Evolutionary conservation across 2,329 filamentous ascomycete species (phyloP), one percentile per base, ranked within the genome.

Genomic region (Davidsoniella neocaledoniae): DNA sequence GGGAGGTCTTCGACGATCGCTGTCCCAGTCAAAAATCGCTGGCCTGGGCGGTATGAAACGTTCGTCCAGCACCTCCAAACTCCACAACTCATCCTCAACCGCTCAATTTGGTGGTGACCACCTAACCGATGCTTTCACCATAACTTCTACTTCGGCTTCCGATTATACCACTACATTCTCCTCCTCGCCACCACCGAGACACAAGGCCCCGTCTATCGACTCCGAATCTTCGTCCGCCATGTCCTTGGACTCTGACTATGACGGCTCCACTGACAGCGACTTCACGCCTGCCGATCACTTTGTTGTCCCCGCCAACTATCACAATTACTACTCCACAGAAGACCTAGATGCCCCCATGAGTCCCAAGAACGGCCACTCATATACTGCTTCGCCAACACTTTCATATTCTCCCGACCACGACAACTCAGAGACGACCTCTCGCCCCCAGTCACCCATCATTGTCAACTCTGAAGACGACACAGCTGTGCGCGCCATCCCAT

Each of bases 391-490:
- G 4, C 40, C 47, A 16, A 49, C 47, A 19, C 43, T 40, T 17
- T 49, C 47, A 49, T 49, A 43, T 43, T 70, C 72, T 12, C 64
- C 68, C n/a, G 72, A 74, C 26, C 69, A 72, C 42, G 72, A 75
- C 39, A 66, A 62, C 23, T 73, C 77, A 3, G 64, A 64, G 23
- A 58, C 63, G 50, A 66, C 71, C n/a, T 72, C 73, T 10, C 68
- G 73, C 37, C 75, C 79, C 4, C 76, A 75, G 52, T 75, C 74
- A 2, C 72, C 79, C 14, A 29, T 49, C 3, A 43, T 48, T 12
- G 21, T 51, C 39, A 51, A 44, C 38, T 81, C 83, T 7, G 81
- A 83, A 56, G 87, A 94, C 57, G 87, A 94, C 63, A 83, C 79
- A 8, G 81, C 82, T 9, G 71, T 93, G 37, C 76, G 79, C 54